These are phyloP conservation scores for Fagus sylvatica DNA, from an alignment of 306 rosid genomes.

Conservation along the genomic window DNA sequence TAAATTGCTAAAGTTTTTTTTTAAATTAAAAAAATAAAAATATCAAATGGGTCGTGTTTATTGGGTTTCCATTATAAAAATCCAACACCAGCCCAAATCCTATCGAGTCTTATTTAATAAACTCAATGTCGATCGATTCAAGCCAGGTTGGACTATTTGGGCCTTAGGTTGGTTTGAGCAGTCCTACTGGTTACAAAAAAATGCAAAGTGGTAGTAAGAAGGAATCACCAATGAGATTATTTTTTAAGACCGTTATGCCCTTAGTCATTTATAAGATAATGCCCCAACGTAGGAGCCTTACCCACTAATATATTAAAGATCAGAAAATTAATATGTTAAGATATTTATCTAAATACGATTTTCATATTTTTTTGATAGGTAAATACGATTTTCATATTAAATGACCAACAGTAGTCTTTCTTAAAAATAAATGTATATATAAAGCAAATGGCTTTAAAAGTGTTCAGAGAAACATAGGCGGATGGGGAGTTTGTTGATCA, in stretches of 20 bases:
- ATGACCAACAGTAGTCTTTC: neutral
- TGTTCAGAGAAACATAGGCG: neutral
- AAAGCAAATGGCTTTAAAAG: neutral
- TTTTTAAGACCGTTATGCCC: neutral
- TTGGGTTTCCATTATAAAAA: no score
- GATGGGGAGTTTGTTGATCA: no score
- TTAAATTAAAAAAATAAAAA: no score
- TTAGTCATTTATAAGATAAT: neutral
- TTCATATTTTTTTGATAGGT: neutral
- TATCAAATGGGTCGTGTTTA: no score
- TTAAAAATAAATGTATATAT: neutral
- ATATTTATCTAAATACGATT: neutral
- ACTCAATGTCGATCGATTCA: no score
- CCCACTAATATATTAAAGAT: neutral
- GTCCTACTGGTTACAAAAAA: neutral
- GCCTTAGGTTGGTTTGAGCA: no score
- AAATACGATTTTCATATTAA: neutral
- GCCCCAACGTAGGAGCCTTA: neutral
- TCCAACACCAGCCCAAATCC: no score
- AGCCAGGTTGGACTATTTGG: no score
- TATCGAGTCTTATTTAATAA: no score
- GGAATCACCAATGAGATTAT: neutral
- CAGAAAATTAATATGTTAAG: neutral
- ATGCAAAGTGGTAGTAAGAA: neutral
- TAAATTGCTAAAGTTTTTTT: no score